Evolutionary conservation across 2,329 filamentous ascomycete genomes (phyloP), one percentile per base, ranked within the genome.

Genomic region (Fusarium gaditjirri): DNA sequence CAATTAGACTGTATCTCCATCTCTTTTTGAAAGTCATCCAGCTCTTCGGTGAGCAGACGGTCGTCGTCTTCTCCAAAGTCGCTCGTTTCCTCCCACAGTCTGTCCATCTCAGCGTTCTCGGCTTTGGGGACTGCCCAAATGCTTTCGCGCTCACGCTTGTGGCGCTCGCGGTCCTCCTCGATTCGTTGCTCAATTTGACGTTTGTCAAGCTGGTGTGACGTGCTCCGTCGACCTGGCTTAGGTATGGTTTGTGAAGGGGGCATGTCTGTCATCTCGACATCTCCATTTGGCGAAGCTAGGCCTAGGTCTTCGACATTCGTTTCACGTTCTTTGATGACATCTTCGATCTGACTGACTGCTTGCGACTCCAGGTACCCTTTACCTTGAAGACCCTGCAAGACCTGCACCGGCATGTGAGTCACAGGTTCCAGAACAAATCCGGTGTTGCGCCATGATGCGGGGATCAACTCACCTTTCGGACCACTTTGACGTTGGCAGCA

Each of bases 131-230:
- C 91, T 1, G 94, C 94, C 96, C 97, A 99, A 70, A 97, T 97
- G 76, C 91, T 94, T 83, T 99, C 96, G 27, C 96, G 86, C 77
- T 95, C 85, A 46, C 95, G 86, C 86, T 99, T 99, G 81, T 99
- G 97, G 46, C 96, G 86, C 81, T 99, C 96, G 7, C 96, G 87
- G 81, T 99, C 96, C 82, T 99, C 97, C 76, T 99, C 97, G 71
- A 99, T 97, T 43, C 96, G 88, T 84, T 98, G 95, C 83, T 98
- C 95, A 58, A 98, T 93, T 83, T 97, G 93, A 61, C 92, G 89
- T 82, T 95, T 96, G 78, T 98, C 94, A 56, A 96, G 81, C 21
- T 83, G 81, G 33, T 83, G 81, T 9, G 80, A 77, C 64, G 71
- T 79, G 49, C 72, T 77, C 65, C 76, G 78, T 66, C 75, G 81